Percentiles rank a stretch among this genome's conserved stretches.
phyloP scores from a whole-genome alignment of 768 basidiomycete species.

The Termitomyces sp. region DNA sequence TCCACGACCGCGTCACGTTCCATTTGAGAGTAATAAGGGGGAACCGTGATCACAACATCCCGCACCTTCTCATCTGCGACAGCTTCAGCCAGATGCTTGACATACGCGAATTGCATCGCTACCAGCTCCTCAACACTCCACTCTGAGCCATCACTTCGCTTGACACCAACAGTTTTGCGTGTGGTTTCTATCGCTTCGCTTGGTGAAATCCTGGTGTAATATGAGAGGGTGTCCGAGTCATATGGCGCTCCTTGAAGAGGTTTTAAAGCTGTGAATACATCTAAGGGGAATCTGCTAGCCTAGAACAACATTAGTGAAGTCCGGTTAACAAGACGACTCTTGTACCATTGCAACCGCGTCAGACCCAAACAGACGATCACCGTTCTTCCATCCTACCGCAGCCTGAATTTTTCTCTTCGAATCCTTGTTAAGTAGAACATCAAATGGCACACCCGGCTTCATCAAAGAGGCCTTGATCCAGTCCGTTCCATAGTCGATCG shows the following conservation, averaged over 20 bases:
- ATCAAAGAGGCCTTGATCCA: slow-evolving; percentile 96
- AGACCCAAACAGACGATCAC: slow-evolving; percentile 83
- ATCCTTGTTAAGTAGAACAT: slow-evolving; percentile 94
- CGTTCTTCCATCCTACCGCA: slow-evolving; percentile 88
- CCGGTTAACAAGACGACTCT: slow-evolving; percentile 11
- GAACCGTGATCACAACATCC: slow-evolving; percentile 88
- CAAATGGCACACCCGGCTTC: slow-evolving; percentile 92
- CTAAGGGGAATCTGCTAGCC: slow-evolving; percentile 90
- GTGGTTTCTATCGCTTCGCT: slow-evolving; percentile 50
- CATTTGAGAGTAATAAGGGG: slow-evolving; percentile 84
- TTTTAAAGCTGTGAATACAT: slow-evolving; percentile 86
- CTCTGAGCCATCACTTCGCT: slow-evolving; percentile 57
- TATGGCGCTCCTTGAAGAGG: slow-evolving; percentile 72
- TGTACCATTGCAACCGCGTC: slow-evolving; percentile 88
- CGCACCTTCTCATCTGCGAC: slow-evolving; percentile 71
- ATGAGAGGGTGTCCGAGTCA: slow-evolving; percentile 55
- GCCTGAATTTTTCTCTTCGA: slow-evolving; percentile 95
- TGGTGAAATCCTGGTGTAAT: slow-evolving; percentile 54
- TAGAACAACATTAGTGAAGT: slow-evolving; percentile 27
- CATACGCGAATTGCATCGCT: slow-evolving; percentile 91
- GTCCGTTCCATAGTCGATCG: slow-evolving; percentile 98
- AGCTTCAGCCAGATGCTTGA: slow-evolving; percentile 82
- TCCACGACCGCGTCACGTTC: slow-evolving; percentile 91
- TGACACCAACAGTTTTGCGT: slow-evolving; percentile 60
- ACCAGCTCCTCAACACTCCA: slow-evolving; percentile 90